Evolutionary conservation across 495 filamentous ascomycete species (phyloP), one percentile per base, ranked within the genome.

Genomic region (Penicilliopsis zonata): DNA sequence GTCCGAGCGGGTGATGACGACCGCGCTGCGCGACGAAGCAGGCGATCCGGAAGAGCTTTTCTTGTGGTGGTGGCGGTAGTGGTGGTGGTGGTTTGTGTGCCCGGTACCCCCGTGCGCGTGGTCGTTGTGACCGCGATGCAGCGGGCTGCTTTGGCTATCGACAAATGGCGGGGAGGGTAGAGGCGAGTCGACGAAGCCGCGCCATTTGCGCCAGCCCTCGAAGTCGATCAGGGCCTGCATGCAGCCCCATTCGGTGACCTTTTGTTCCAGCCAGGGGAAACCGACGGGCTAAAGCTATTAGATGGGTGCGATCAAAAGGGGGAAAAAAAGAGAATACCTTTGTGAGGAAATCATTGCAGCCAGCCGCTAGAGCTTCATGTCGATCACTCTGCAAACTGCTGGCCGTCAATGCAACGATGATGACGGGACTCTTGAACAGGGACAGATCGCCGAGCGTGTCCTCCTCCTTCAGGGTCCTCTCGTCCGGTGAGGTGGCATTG

Each of bases 141-240:
- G 52, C 10, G 55, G 57, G 19, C 54, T 59, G 7, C 46, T 37
- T 19, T 39, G 42, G 18, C 34, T 47, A 16, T 52, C 43, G 7
- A 40, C 36, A 13, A 28, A 28, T n/a, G n/a, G n/a, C 12, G 47
- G 46, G 6, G 51, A 52, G 9, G 30, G 16, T 13, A 23, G 39
- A 10, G 52, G 46, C 2, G 57, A 49, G 28, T 63, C 53, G 17
- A 72, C 63, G 46, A 76, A 87, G 40, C 85, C 79, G 46, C 94
- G 94, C 90, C 90, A 98, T 56, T 86, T 83, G 26, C 86, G 76
- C 90, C 90, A 98, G 33, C 90, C 90, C 47, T 96, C 90, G 44
- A 86, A 96, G 64, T 98, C 90, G 55, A 98, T 98, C 33, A 98
- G 63, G 13, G 92, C 92, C 65, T 96, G 90, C 68, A 98, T 95